Conservation (phyloP, 192 early-diverging fungal species). For the Entomortierella lignicola region DNA sequence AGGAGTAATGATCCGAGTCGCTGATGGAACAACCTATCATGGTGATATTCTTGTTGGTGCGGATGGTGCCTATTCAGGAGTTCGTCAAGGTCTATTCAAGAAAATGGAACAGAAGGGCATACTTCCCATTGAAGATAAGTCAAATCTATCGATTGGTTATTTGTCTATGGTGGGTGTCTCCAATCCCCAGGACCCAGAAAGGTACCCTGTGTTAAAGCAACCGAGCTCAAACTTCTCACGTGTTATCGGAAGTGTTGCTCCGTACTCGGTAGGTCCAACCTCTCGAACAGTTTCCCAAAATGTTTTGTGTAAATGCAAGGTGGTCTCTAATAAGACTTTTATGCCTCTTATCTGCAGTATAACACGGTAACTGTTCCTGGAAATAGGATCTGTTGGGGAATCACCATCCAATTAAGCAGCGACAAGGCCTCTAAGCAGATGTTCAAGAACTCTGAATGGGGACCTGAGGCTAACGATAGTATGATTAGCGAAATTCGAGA, state of each 20-base stretch:
- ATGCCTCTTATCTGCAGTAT: background rate
- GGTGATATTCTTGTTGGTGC: slow-evolving; percentile 32
- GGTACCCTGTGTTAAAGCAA: slow-evolving; percentile 7
- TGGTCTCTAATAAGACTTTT: too few relatives aligned
- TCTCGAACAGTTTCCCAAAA: too few relatives aligned
- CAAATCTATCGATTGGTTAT: background rate
- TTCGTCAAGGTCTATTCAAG: slow-evolving; percentile 12
- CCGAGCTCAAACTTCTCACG: background rate
- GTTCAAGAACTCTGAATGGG: slow-evolving; percentile 33
- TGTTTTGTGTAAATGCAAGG: background rate
- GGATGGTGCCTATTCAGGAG: slow-evolving; percentile 18
- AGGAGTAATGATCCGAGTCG: background rate
- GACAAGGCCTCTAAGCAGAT: background rate
- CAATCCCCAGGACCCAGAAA: slow-evolving; percentile 13
- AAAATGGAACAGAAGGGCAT: background rate
- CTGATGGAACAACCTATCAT: slow-evolving; percentile 12
- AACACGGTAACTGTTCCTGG: slow-evolving; percentile 11
- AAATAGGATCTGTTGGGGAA: slow-evolving; percentile 19
- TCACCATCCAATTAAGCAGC: slow-evolving; percentile 10
- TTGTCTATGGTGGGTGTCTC: slow-evolving; percentile 15
- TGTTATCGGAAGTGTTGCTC: background rate
- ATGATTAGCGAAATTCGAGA: slow-evolving; percentile 3
- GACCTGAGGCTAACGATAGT: slow-evolving; percentile 8
- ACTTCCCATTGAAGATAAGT: background rate
- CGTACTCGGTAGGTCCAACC: background rate